These are phyloP conservation scores for Teratosphaeria pseudoeucalypti DNA, from an alignment of 2,329 filamentous ascomycete genomes.

Conservation along the genomic window DNA sequence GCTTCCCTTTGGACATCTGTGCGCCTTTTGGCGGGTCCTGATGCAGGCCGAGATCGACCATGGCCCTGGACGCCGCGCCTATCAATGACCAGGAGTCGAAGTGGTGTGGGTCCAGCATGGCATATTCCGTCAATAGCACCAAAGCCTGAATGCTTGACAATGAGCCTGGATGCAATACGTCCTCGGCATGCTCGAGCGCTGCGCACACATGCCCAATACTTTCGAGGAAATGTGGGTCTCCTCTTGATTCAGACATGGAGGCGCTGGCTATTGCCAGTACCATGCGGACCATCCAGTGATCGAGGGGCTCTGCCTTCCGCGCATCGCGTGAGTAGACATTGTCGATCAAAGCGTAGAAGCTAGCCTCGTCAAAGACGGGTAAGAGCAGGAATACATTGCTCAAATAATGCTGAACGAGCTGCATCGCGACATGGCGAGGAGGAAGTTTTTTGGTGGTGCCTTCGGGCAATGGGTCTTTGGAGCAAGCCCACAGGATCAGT, in stretches of 20 bases:
- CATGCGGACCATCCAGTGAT: conserved; percentile 82
- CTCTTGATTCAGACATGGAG: conserved; percentile 57
- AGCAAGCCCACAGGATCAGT: conserved; percentile 72
- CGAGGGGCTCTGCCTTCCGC: conserved; percentile 52
- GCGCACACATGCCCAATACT: conserved; percentile 51
- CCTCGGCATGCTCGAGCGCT: conserved; percentile 68
- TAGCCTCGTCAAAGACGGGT: conserved; percentile 73
- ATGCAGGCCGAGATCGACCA: conserved; percentile 83
- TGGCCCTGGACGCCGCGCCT: conserved; percentile 76
- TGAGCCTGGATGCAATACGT: conserved; percentile 75
- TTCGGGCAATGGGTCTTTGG: conserved; percentile 60
- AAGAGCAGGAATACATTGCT: conserved; percentile 69
- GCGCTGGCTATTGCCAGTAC: conserved; percentile 74
- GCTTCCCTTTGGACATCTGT: conserved; percentile 53
- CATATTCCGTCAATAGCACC: conserved; percentile 76
- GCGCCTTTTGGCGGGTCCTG: conserved; percentile 73
- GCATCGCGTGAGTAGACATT: conserved; percentile 66
- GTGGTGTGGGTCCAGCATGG: conserved; percentile 78
- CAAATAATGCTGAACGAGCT: conserved; percentile 73
- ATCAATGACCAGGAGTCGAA: conserved; percentile 93
- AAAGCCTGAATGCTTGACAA: conserved; percentile 79
- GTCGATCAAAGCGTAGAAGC: conserved; percentile 67
- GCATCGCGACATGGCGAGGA: conserved; percentile 55
- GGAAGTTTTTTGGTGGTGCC: conserved; percentile 54
- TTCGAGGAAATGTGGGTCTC: conserved; percentile 53